phyloP scores from a whole-genome alignment of 2,329 filamentous ascomycete genomes.

The Aspergillus sp. region DNA sequence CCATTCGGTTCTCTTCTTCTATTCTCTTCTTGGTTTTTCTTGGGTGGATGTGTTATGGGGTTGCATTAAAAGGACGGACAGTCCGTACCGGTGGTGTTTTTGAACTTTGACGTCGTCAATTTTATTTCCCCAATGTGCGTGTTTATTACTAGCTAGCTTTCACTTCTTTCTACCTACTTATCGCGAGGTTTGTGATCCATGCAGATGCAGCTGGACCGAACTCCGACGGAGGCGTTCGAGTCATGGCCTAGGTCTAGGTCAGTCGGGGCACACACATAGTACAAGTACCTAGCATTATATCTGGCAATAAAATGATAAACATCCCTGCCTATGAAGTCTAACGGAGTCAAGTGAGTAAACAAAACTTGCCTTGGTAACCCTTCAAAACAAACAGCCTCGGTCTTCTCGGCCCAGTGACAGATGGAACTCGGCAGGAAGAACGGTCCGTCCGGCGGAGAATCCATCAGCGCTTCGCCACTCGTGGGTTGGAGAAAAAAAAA shows the following conservation, averaged over 20 bases:
- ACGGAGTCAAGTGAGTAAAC: too few relatives aligned
- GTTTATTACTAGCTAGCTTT: constrained; percentile 11
- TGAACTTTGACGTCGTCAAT: background rate
- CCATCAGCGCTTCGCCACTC: background rate
- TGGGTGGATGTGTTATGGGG: constrained; percentile 12
- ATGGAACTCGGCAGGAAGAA: background rate
- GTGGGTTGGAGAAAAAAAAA: background rate
- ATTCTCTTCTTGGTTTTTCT: constrained; percentile 5
- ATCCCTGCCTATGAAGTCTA: background rate
- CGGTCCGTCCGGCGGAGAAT: background rate
- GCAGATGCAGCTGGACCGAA: background rate
- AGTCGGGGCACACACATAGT: background rate
- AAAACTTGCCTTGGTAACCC: background rate
- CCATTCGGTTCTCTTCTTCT: background rate
- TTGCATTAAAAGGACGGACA: constrained; percentile 14
- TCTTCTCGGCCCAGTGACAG: background rate
- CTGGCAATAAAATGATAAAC: background rate
- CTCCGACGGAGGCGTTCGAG: background rate
- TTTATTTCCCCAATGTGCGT: constrained; percentile 3
- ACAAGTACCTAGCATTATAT: background rate
- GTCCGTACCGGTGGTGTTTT: constrained; percentile 17
- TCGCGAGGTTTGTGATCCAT: background rate
- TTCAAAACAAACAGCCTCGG: background rate
- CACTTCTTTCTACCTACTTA: constrained; percentile 5
- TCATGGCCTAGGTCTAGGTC: background rate